A percentile compares a stretch with the other conserved stretches of the same genome.
Evolutionary conservation across 768 basidiomycete genomes (phyloP).

Genomic region (Auriscalpium microsporum): DNA sequence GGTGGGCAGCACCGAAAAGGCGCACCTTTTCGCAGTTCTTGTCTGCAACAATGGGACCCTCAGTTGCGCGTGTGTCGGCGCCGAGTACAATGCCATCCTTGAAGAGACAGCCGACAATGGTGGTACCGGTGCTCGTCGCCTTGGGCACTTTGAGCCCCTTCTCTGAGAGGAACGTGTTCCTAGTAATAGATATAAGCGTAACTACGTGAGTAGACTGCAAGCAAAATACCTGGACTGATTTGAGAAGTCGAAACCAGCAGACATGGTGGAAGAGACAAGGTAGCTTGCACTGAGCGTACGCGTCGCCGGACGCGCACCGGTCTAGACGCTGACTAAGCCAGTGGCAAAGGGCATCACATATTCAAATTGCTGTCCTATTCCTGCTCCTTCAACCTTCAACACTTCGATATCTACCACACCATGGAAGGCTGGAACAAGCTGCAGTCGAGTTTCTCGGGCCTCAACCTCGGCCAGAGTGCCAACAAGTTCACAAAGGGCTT

Average conservation of each 20-base stretch:
- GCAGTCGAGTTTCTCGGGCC: conserved; percentile 46
- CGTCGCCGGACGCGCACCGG: conserved; percentile 4
- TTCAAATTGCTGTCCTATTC: no score
- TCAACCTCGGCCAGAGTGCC: conserved; percentile 72
- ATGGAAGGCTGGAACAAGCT: conserved; percentile 63
- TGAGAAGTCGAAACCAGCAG: conserved; percentile 64
- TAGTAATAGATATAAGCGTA: conserved; percentile 18
- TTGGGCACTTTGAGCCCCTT: conserved; percentile 72
- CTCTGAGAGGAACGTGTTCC: conserved; percentile 63
- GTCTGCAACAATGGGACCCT: conserved; percentile 90
- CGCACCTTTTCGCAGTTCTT: conserved; percentile 99
- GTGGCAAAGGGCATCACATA: no score
- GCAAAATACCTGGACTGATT: conserved; percentile 55
- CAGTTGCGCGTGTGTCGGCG: conserved; percentile 94
- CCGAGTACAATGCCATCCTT: conserved; percentile 90
- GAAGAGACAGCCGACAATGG: conserved; percentile 94
- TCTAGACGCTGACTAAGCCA: neutral
- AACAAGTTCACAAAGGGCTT: conserved; percentile 73
- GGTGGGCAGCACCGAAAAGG: conserved; percentile 2
- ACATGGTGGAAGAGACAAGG: conserved; percentile 26
- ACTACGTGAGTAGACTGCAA: neutral
- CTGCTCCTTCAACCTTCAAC: no score
- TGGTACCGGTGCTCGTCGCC: conserved; percentile 91
- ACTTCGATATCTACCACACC: conserved; percentile 1
- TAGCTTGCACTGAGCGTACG: conserved; percentile 2